Evolutionary conservation across 768 basidiomycete genomes (phyloP), one percentile per base, ranked within the genome.

Genomic region (Ephemerocybe angulata): DNA sequence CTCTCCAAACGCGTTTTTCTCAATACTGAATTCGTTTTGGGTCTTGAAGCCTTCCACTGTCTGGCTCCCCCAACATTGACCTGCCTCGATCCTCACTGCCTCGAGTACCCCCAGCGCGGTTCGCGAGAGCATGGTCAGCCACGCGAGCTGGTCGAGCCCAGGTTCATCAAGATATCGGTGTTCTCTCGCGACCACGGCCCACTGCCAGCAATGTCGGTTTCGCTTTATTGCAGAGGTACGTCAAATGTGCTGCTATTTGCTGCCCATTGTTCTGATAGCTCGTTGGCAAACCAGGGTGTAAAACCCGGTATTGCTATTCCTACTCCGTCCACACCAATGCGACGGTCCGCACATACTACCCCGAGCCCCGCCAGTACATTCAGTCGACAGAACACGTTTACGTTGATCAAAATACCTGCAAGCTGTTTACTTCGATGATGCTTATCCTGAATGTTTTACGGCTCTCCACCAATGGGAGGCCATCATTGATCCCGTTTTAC

Each of bases 271-370:
- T n/a, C 21, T 6, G 31, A 30, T 35, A 25, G 4, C 37, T 15
- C n/a, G n/a, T n/a, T n/a, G n/a, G n/a, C 11, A 15, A 19, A 37
- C 35, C 46, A 67, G 64, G 58, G 6, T 70, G 69, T 54, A 33
- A 63, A 6, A 69, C 68, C 1, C 62, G 63, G 24, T 69, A 69
- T 37, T 63, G 69, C 48, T 60, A 55, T 15, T 64, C 64, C 21
- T 70, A 63, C 57, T 69, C 56, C 43, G 65, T 67, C 15, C 60
- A 69, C 37, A 25, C 25, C 17, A 43, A 54, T 1, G 62, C 62
- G 6, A 58, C 60, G 0, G 41, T 21, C 0, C 54, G 60, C 3
- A 65, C 62, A 8, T 68, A 64, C 47, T 69, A 68, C 52, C 2
- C 17, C 1, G 40, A 25, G 3, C 21, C 21, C 19, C 51, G 27